Evolutionary conservation across 345 rosid genomes (phyloP), one percentile per base, ranked within the genome.

Genomic region (Sonneratia alba): DNA sequence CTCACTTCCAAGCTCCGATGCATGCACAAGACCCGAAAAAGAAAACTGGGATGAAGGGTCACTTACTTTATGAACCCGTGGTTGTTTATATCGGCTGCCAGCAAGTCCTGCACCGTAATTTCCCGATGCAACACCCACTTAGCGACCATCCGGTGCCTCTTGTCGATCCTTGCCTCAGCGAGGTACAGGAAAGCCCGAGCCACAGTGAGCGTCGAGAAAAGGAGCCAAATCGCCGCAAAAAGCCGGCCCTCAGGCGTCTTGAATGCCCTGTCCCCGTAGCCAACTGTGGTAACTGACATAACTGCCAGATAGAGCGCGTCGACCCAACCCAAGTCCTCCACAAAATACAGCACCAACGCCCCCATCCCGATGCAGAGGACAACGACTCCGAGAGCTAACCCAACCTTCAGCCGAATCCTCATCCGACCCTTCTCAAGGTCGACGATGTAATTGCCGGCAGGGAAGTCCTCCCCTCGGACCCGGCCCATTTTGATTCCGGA

Each of bases 281-380:
- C 96, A 27, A 90, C 96, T 0, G 93, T 90, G 0, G 96, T 90
- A 1, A 90, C 93, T 5, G 96, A 90, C 93, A 90, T 87, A 68
- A 90, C 93, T 32, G 96, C 83, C 76, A 88, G 73, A 72, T 90
- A 90, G 77, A 90, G 71, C 40, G 96, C 85, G 69, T 90, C 93
- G 27, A 88, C 47, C 74, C 86, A 83, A 61, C 70, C 81, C 74
- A 90, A 69, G 7, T 47, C 84, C 75, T 90, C 96, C 72, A 88
- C 80, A 45, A 81, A 87, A 74, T 74, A 80, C 70, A 90, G 73
- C 66, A 87, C 85, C 72, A 77, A 40, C 51, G 90, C 53, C 6
- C 96, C 96, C 11, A 87, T 15, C 0, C 89, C 91, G 19, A 88
- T 75, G 67, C 87, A 88, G 56, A 88, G 63, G 56, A 90, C 83